These are phyloP conservation scores for Metschnikowia anglica DNA, from an alignment of 805 yeast genomes.

Conservation along the genomic window DNA sequence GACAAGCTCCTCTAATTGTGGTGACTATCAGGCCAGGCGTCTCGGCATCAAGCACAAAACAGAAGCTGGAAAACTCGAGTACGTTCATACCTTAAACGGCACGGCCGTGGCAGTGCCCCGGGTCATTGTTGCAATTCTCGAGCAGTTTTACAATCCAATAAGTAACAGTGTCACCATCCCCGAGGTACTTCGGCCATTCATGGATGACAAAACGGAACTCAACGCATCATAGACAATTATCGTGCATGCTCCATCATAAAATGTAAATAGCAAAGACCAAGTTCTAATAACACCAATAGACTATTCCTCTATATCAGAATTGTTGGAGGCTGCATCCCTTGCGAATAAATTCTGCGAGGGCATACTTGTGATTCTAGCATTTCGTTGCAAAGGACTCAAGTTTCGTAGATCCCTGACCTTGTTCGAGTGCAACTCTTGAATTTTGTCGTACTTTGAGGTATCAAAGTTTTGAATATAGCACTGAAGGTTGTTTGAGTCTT, in stretches of 20 bases:
- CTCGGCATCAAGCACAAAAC: conserved; percentile 61
- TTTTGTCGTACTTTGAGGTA: conserved; percentile 14
- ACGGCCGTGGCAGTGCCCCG: conserved; percentile 96
- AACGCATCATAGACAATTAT: background rate
- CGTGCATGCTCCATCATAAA: background rate
- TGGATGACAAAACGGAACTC: conserved; percentile 57
- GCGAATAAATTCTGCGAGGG: conserved; percentile 5
- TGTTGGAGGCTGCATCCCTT: conserved; percentile 10
- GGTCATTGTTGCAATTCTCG: conserved; percentile 84
- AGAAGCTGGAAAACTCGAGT: conserved; percentile 37
- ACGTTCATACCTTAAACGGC: conserved; percentile 85
- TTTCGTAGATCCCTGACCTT: conserved; percentile 17
- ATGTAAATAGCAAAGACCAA: conserved; percentile 10
- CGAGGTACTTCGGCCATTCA: conserved; percentile 59
- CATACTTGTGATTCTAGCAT: conserved; percentile 13
- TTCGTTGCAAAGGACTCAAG: conserved; percentile 11
- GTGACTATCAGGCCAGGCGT: conserved; percentile 86
- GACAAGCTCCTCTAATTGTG: conserved; percentile 87
- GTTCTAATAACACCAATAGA: background rate
- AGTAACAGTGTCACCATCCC: conserved; percentile 63
- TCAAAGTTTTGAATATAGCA: conserved; percentile 7
- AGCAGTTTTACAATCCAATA: conserved; percentile 69
- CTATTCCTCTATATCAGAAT: conserved; percentile 20
- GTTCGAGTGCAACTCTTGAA: conserved; percentile 26
- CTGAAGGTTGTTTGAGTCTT: conserved; percentile 16